Percentiles rank a stretch among this genome's conserved stretches.
Conservation (phyloP, 306 rosid genomes). For the Castanospermum australe region DNA sequence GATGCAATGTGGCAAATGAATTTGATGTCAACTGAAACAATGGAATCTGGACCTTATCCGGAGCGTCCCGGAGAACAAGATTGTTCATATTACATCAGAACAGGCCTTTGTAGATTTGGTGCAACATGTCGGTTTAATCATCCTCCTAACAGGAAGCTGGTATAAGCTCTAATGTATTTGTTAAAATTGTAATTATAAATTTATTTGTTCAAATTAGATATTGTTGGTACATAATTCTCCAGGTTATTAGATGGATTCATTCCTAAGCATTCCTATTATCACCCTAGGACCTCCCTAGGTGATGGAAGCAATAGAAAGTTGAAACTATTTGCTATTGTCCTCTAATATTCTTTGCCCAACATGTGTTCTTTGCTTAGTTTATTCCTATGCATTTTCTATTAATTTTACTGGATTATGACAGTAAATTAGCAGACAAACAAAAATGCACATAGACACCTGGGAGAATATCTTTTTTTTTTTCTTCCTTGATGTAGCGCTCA, state of each 20-base stretch:
- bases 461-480: neutral
- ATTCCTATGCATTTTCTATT: conserved; percentile 3
- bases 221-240: neutral
- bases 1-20: conserved; percentile 82
- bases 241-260: conserved; percentile 1
- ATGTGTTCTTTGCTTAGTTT: neutral
- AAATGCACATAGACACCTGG: neutral
- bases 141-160: conserved; percentile 91
- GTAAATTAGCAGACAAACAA: conserved; percentile 3
- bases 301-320: neutral
- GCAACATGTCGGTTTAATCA: conserved; percentile 88
- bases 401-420: neutral
- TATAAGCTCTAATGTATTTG: conserved; percentile 37
- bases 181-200: neutral
- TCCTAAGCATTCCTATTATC: conserved; percentile 5
- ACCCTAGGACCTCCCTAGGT: neutral
- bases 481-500: conserved; percentile 1
- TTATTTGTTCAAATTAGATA: conserved; percentile 12
- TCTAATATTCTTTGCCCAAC: neutral
- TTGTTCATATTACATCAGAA: conserved; percentile 91
- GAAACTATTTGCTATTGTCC: conserved; percentile 3
- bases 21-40: conserved; percentile 66
- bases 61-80: conserved; percentile 86
- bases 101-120: conserved; percentile 94
- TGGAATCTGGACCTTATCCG: conserved; percentile 81